A percentile compares a stretch with the other conserved stretches of the same genome.
phyloP scores from a whole-genome alignment of 208 protist genomes.

The Wallacemonas sp. region DNA sequence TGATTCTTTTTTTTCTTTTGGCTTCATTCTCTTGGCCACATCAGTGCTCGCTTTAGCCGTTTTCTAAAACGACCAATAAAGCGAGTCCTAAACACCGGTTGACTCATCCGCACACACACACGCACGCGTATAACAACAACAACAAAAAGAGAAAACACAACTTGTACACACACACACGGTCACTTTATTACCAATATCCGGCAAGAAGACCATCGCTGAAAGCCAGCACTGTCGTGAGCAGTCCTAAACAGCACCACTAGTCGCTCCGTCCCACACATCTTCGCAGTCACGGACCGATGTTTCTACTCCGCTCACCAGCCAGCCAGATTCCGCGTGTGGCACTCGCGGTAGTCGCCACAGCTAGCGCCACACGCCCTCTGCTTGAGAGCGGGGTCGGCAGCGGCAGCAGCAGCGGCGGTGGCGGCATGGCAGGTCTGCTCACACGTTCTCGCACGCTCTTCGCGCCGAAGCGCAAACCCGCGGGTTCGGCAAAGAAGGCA shows the following conservation, averaged over 20 bases:
- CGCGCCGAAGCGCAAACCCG: conserved; percentile 1
- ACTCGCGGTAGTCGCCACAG: no score
- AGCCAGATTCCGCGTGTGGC: neutral
- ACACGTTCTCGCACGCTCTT: neutral
- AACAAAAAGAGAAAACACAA: neutral
- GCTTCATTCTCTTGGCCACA: neutral
- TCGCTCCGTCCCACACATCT: no score
- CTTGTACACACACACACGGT: no score
- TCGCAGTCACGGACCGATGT: no score
- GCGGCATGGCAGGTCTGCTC: neutral
- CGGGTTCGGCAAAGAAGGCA: neutral
- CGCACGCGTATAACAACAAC: neutral
- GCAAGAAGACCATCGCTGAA: no score
- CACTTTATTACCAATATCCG: no score
- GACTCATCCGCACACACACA: neutral
- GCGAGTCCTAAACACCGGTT: neutral
- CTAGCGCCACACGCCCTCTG: no score
- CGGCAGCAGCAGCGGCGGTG: neutral
- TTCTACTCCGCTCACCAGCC: neutral
- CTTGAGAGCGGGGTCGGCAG: no score
- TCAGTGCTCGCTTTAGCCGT: conserved; percentile 21
- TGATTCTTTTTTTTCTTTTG: conserved; percentile 15
- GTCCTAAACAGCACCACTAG: no score
- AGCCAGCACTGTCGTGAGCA: no score
- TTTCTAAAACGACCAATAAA: conserved; percentile 52